Evolutionary conservation across 805 yeast species (phyloP).

Genomic region (Saccharomycopsis javanensis): DNA sequence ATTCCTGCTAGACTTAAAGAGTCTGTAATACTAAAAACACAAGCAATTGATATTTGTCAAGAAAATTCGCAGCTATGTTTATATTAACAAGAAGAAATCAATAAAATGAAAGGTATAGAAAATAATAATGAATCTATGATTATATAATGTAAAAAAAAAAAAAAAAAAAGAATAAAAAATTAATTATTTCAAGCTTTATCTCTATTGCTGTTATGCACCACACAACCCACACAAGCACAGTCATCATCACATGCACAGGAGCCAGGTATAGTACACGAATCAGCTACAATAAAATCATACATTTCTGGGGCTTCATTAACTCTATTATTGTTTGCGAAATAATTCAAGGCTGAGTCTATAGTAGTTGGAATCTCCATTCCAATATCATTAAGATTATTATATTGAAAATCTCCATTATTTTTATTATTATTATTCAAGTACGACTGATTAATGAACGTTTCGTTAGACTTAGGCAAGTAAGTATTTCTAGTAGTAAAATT

Average conservation of each 20-base stretch:
- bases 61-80: too few species aligned
- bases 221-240: constrained; percentile 19
- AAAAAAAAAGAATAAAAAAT: background rate
- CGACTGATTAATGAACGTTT: background rate
- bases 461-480: background rate
- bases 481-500: background rate
- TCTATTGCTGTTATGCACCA: constrained; percentile 9
- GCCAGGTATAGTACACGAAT: constrained; percentile 19
- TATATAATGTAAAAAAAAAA: background rate
- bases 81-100: too few species aligned
- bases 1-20: too few species aligned
- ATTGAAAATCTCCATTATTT: background rate
- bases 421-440: background rate
- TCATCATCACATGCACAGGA: constrained; percentile 19
- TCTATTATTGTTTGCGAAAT: background rate
- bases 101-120: too few species aligned
- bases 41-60: too few species aligned
- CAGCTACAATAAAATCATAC: constrained; percentile 16
- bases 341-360: background rate
- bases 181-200: background rate
- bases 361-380: background rate
- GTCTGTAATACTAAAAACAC: too few species aligned
- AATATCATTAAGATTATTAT: background rate
- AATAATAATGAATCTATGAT: background rate
- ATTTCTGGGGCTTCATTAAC: background rate